Evolutionary conservation across 176 grass and related monocot genomes (phyloP).

Genomic region (Lolium perenne): DNA sequence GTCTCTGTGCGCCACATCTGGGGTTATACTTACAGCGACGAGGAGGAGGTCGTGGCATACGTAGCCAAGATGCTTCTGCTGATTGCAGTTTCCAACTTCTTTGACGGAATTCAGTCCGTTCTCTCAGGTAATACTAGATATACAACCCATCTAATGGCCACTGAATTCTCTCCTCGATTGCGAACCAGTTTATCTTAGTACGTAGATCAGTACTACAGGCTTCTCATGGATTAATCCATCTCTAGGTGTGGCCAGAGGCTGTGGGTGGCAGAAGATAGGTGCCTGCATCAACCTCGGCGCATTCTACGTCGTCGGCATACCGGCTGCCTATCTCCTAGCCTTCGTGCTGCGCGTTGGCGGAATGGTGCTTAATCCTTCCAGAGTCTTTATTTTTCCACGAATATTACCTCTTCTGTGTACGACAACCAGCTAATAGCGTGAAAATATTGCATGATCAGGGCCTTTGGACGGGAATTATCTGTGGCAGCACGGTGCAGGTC

Average conservation of each 20-base stretch:
- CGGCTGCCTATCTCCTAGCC: constrained; percentile 58
- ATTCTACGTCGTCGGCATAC: constrained; percentile 63
- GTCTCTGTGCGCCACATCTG: constrained; percentile 54
- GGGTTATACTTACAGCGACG: constrained; percentile 74
- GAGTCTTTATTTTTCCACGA: not conserved
- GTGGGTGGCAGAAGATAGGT: constrained; percentile 78
- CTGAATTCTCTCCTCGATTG: too few relatives aligned
- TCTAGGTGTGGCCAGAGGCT: constrained; percentile 72
- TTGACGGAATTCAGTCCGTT: constrained; percentile 42
- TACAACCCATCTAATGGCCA: too few relatives aligned
- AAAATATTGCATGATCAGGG: constrained; percentile 39
- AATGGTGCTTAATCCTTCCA: constrained; percentile 35
- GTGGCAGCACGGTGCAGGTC: constrained; percentile 57
- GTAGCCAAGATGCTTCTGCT: constrained; percentile 59
- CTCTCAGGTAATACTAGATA: constrained; percentile 30
- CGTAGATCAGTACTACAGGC: not conserved
- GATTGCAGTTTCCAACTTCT: constrained; percentile 49
- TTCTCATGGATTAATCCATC: not conserved
- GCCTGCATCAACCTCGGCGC: constrained; percentile 70
- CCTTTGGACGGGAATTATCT: constrained; percentile 74
- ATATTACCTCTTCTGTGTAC: not conserved
- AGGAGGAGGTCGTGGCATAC: constrained; percentile 67
- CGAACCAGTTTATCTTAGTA: not conserved
- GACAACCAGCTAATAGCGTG: not conserved
- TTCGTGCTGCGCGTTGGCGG: constrained; percentile 64